Evolutionary conservation across 129 eudicot genomes (phyloP).

Genomic region (Silybum marianum): DNA sequence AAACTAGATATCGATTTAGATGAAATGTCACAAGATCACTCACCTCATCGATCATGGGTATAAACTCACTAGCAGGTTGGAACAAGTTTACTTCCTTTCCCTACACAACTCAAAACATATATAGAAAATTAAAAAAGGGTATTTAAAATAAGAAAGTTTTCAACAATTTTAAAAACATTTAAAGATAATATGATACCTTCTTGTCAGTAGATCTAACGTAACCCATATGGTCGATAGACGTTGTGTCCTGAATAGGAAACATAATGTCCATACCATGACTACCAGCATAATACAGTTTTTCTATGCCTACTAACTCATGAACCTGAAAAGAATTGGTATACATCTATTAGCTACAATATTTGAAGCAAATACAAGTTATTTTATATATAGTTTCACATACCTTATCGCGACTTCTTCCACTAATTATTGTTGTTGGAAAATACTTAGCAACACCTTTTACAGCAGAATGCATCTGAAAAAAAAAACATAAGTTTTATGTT

Average conservation of each 20-base stretch:
- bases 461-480: slow-evolving; percentile 71
- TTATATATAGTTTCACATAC: slow-evolving; percentile 22
- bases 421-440: slow-evolving; percentile 87
- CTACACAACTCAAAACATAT: slow-evolving; percentile 34
- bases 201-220: slow-evolving; percentile 56
- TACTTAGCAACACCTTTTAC: slow-evolving; percentile 65
- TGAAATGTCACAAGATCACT: background rate
- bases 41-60: slow-evolving; percentile 89
- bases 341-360: background rate
- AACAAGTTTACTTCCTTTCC: slow-evolving; percentile 73
- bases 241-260: slow-evolving; percentile 50
- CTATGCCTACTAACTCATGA: slow-evolving; percentile 74
- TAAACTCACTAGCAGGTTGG: slow-evolving; percentile 91
- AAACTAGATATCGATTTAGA: background rate
- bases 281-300: slow-evolving; percentile 86
- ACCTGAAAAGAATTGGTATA: slow-evolving; percentile 43
- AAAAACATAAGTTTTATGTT: background rate
- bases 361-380: background rate
- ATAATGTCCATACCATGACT: slow-evolving; percentile 96
- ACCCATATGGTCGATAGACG: slow-evolving; percentile 33
- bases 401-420: slow-evolving; percentile 92
- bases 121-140: background rate
- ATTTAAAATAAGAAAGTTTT: background rate
- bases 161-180: background rate
- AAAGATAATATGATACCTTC: slow-evolving; percentile 44